A percentile compares a stretch with the other conserved stretches of the same genome.
These are phyloP conservation scores for Talaromyces thailandensis DNA, from an alignment of 495 filamentous ascomycete genomes.

Conservation along the genomic window DNA sequence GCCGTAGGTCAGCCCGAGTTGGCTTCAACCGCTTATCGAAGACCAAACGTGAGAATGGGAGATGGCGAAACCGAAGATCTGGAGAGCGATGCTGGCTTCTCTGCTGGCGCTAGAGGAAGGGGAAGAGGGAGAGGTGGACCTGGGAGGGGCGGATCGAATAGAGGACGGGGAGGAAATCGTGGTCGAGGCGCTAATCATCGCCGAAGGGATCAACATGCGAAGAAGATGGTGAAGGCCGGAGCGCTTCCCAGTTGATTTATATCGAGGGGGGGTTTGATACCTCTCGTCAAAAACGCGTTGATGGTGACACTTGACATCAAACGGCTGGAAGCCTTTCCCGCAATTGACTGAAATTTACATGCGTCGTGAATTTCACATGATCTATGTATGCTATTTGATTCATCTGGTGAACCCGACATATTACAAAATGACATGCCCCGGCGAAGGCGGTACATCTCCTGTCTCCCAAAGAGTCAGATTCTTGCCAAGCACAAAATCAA, in stretches of 20 bases:
- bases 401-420: background rate
- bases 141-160: slow-evolving; percentile 41
- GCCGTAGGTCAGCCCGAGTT: slow-evolving; percentile 46
- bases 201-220: slow-evolving; percentile 64
- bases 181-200: slow-evolving; percentile 62
- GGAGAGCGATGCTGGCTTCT: slow-evolving; percentile 19
- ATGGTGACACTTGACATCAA: background rate
- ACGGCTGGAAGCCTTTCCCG: background rate
- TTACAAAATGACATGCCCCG: slow-evolving; percentile 17
- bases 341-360: background rate
- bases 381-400: background rate
- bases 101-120: slow-evolving; percentile 10
- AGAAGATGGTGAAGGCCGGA: slow-evolving; percentile 63
- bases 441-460: slow-evolving; percentile 46
- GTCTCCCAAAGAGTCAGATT: slow-evolving; percentile 47
- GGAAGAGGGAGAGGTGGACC: slow-evolving; percentile 28
- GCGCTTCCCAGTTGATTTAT: slow-evolving; percentile 39
- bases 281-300: background rate
- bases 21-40: slow-evolving; percentile 48
- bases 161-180: slow-evolving; percentile 38
- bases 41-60: slow-evolving; percentile 13
- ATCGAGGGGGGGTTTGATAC: background rate
- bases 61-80: slow-evolving; percentile 27
- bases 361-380: background rate
- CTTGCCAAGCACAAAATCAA: slow-evolving; percentile 53